Evolutionary conservation across 73 alveolate genomes (phyloP).

Genomic region (Paramecium caudatum): DNA sequence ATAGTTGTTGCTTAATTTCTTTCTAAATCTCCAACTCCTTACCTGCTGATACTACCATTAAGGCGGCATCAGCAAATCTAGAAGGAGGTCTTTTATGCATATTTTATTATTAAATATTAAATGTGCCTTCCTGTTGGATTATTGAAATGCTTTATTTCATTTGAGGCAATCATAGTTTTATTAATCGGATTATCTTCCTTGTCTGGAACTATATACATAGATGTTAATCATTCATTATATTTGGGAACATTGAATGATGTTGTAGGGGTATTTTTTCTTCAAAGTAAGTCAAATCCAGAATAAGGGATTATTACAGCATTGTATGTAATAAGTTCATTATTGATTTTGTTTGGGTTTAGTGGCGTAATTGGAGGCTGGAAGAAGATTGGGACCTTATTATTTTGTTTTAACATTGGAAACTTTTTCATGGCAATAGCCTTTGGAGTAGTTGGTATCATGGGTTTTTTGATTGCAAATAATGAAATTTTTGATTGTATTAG

Average conservation of each 20-base stretch:
- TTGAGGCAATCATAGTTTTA: neutral
- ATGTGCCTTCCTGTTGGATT: slow-evolving; percentile 55
- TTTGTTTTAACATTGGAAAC: slow-evolving; percentile 30
- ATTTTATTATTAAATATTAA: no score
- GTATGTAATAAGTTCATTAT: neutral
- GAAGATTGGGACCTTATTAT: slow-evolving; percentile 13
- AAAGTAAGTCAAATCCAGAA: neutral
- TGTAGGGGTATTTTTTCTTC: neutral
- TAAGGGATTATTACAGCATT: neutral
- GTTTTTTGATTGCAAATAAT: neutral
- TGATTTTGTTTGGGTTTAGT: slow-evolving; percentile 9
- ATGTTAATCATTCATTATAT: neutral
- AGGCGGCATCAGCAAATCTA: slow-evolving; percentile 18
- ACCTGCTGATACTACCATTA: neutral
- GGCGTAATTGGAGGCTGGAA: slow-evolving; percentile 58
- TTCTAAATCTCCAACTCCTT: slow-evolving; percentile 3
- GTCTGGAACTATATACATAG: slow-evolving; percentile 1
- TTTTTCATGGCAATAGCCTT: neutral
- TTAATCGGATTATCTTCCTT: neutral
- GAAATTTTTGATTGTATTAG: no score
- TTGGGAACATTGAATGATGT: neutral
- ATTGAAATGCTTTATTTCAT: neutral
- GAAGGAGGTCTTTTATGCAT: slow-evolving; percentile 54
- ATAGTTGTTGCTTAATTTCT: slow-evolving; percentile 11
- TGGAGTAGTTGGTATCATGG: neutral